These are phyloP conservation scores for Cymbidium sinense DNA, from an alignment of 106 monocot species.

Conservation along the genomic window DNA sequence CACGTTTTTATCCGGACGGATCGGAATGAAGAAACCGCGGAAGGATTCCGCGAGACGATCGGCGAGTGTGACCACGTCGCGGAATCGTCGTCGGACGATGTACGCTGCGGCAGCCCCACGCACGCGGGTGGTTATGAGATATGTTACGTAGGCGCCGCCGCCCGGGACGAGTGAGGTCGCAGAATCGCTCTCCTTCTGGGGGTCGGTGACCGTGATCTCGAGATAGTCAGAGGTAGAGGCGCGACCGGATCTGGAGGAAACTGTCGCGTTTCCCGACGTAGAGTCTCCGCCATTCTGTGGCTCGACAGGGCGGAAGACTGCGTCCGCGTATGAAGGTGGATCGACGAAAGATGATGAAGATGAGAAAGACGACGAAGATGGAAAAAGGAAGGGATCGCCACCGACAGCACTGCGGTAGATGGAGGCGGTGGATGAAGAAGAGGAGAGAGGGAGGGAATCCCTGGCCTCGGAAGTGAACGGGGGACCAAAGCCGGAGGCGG, in stretches of 20 bases:
- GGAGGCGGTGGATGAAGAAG: not conserved
- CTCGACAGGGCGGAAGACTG: not conserved
- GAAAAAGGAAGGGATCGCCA: not conserved
- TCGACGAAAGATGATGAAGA: conserved; percentile 3
- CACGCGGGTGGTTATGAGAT: conserved; percentile 49
- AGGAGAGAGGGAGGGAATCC: not conserved
- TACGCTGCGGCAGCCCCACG: conserved; percentile 17
- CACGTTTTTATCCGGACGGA: conserved; percentile 80
- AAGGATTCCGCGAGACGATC: conserved; percentile 73
- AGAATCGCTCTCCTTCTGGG: conserved; percentile 54
- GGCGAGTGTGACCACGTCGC: conserved; percentile 83
- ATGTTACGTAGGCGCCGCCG: conserved; percentile 53
- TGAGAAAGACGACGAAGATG: not conserved
- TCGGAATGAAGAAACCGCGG: conserved; percentile 78
- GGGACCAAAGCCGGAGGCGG: not conserved
- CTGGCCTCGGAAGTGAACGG: not conserved
- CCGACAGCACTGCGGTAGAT: not conserved
- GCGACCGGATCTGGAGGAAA: conserved; percentile 8
- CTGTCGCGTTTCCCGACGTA: not conserved
- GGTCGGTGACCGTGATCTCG: conserved; percentile 69
- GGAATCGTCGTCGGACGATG: conserved; percentile 72
- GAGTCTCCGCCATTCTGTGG: not conserved
- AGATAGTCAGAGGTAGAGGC: conserved; percentile 34
- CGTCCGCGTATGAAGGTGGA: conserved; percentile 3
- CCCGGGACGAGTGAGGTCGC: conserved; percentile 71